Percentiles rank a stretch among this genome's conserved stretches.
Conservation (phyloP, 768 basidiomycete genomes). For the Clathrus columnatus region DNA sequence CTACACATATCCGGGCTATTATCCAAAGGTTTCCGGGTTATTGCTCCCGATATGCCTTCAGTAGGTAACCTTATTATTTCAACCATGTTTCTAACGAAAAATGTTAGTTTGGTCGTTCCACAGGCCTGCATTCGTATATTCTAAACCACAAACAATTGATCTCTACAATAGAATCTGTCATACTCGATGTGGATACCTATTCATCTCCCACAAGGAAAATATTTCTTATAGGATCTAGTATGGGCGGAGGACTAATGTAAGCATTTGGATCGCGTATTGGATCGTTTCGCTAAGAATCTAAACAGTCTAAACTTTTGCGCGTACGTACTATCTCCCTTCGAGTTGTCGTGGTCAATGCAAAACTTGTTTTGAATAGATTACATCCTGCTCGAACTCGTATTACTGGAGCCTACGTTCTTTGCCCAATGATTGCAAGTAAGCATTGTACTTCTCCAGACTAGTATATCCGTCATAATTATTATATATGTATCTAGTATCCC, state of each 20-base stretch:
- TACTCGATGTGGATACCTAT: constrained; percentile 20
- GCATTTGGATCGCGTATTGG: constrained; percentile 5
- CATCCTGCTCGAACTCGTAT: constrained; percentile 5
- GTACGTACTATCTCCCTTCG: not conserved
- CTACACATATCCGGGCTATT: constrained; percentile 24
- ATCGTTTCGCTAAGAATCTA: not conserved
- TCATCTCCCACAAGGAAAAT: constrained; percentile 22
- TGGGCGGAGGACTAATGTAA: constrained; percentile 28
- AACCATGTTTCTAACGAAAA: not conserved
- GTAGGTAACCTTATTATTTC: constrained; percentile 15
- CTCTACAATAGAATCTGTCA: constrained; percentile 22
- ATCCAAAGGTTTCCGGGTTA: constrained; percentile 26
- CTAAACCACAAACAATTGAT: constrained; percentile 21
- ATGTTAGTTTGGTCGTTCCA: constrained; percentile 13
- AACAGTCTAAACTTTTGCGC: not conserved
- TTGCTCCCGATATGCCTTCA: constrained; percentile 28
- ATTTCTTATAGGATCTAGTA: constrained; percentile 24
- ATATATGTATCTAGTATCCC: constrained; percentile 16
- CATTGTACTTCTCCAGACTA: not conserved
- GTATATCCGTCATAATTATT: not conserved
- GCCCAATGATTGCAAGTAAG: constrained; percentile 26
- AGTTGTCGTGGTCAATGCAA: not conserved
- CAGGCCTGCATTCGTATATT: constrained; percentile 24
- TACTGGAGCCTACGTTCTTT: constrained; percentile 25
- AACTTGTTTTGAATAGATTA: not conserved